Percentiles rank a stretch among this genome's conserved stretches.
phyloP scores from a whole-genome alignment of 768 basidiomycete genomes.

The Amanita pseudoporphyria region DNA sequence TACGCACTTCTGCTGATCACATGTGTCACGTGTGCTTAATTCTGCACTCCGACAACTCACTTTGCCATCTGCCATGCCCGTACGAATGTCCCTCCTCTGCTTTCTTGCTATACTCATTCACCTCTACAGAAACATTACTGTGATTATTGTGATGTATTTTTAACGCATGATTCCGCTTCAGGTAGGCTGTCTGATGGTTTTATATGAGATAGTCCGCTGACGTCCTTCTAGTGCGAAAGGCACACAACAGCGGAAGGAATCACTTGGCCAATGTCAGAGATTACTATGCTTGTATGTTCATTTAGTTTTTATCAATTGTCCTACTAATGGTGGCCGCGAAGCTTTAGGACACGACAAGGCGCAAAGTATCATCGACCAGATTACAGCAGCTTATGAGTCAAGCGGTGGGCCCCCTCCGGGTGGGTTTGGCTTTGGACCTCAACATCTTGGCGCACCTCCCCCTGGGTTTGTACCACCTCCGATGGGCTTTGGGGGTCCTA shows the following conservation, averaged over 20 bases:
- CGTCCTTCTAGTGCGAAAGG: conserved; percentile 71
- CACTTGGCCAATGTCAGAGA: conserved; percentile 94
- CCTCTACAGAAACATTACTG: conserved; percentile 78
- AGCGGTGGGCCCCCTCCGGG: conserved; percentile 81
- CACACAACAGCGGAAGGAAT: conserved; percentile 96
- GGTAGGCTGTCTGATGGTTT: conserved; percentile 34
- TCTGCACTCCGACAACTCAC: conserved; percentile 8
- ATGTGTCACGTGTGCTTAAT: conserved; percentile 3
- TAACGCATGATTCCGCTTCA: conserved; percentile 92
- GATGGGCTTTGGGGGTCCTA: conserved; percentile 39
- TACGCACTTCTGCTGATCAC: not conserved
- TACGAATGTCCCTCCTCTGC: conserved; percentile 24
- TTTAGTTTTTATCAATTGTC: not conserved
- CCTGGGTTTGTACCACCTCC: conserved; percentile 37
- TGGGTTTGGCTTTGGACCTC: conserved; percentile 80
- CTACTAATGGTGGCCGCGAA: conserved; percentile 19
- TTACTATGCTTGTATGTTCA: conserved; percentile 81
- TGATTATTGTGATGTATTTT: conserved; percentile 88
- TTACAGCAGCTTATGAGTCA: conserved; percentile 86
- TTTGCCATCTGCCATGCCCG: conserved; percentile 46
- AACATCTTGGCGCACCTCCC: conserved; percentile 58
- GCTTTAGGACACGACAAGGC: conserved; percentile 94
- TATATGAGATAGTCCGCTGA: not conserved
- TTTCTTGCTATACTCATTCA: not conserved
- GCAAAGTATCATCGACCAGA: conserved; percentile 97